These are phyloP conservation scores for Brassica hybrid DNA, from an alignment of 441 rosid genomes.

Conservation along the genomic window DNA sequence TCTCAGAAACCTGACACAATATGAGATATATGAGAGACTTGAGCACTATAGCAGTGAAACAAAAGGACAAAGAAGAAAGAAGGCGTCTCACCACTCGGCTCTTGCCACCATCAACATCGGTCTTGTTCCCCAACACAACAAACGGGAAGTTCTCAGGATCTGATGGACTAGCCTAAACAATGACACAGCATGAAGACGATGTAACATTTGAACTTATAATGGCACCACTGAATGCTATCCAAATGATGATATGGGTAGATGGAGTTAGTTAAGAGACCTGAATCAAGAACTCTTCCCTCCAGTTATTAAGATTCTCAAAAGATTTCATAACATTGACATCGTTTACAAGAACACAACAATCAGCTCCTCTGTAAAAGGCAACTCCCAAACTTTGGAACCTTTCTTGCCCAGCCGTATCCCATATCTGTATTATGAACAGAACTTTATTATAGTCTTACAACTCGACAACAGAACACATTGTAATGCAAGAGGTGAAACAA, in stretches of 20 bases:
- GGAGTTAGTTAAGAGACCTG: constrained; percentile 55
- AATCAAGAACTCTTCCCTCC: constrained; percentile 88
- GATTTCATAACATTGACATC: constrained; percentile 91
- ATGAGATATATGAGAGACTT: background rate
- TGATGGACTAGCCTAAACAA: constrained; percentile 86
- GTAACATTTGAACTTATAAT: no score
- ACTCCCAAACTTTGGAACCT: constrained; percentile 72
- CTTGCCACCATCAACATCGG: no score
- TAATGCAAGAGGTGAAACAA: background rate
- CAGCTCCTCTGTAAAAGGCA: no score
- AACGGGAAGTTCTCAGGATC: constrained; percentile 91
- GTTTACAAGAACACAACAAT: constrained; percentile 75
- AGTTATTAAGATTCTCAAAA: constrained; percentile 81
- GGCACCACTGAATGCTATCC: no score
- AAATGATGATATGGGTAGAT: background rate
- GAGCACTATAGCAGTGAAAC: background rate
- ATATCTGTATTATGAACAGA: no score
- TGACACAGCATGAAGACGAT: no score
- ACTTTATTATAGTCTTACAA: no score
- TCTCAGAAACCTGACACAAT: constrained; percentile 52
- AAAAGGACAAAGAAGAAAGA: background rate
- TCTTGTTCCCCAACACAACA: constrained; percentile 84
- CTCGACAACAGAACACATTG: no score
- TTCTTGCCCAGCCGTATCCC: constrained; percentile 85
- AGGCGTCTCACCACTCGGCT: constrained; percentile 55